Conservation (phyloP, 202 grass and related monocot species). For the Panicum virgatum region DNA sequence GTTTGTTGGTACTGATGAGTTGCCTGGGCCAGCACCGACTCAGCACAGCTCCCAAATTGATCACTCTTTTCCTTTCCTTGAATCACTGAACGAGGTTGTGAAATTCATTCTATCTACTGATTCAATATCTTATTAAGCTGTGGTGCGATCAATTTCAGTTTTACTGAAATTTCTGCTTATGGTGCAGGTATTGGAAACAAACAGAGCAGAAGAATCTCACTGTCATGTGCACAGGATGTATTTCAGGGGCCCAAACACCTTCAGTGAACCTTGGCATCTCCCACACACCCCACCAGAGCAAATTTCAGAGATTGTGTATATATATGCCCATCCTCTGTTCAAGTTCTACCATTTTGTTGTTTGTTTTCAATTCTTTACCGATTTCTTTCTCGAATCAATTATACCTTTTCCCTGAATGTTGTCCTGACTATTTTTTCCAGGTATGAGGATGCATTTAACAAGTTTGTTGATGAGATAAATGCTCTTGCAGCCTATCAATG, state of each 20-base stretch:
- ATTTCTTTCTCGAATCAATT: constrained; percentile 21
- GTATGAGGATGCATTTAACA: constrained; percentile 94
- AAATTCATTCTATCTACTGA: constrained; percentile 6
- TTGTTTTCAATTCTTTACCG: not conserved
- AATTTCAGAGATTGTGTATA: constrained; percentile 92
- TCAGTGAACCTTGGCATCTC: constrained; percentile 95
- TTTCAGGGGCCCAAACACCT: constrained; percentile 98
- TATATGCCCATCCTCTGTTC: constrained; percentile 19
- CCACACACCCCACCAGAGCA: constrained; percentile 81
- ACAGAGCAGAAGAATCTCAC: constrained; percentile 91
- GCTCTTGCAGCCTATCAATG: constrained; percentile 90
- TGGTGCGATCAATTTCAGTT: not conserved
- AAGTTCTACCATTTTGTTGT: constrained; percentile 2
- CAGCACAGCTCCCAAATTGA: constrained; percentile 95
- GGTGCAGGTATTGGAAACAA: constrained; percentile 76
- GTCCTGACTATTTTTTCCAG: constrained; percentile 23
- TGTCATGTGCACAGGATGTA: constrained; percentile 93
- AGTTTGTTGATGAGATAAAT: constrained; percentile 97
- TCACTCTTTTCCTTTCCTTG: constrained; percentile 92
- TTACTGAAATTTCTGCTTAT: constrained; percentile 46
- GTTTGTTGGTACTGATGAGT: constrained; percentile 90
- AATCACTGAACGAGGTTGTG: constrained; percentile 93
- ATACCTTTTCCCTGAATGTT: constrained; percentile 12
- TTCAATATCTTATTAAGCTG: constrained; percentile 27
- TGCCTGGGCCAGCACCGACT: constrained; percentile 88